A percentile compares a stretch with the other conserved stretches of the same genome.
Conservation (phyloP, 1,139 yeast species). For the Magnusiomyces sp. region DNA sequence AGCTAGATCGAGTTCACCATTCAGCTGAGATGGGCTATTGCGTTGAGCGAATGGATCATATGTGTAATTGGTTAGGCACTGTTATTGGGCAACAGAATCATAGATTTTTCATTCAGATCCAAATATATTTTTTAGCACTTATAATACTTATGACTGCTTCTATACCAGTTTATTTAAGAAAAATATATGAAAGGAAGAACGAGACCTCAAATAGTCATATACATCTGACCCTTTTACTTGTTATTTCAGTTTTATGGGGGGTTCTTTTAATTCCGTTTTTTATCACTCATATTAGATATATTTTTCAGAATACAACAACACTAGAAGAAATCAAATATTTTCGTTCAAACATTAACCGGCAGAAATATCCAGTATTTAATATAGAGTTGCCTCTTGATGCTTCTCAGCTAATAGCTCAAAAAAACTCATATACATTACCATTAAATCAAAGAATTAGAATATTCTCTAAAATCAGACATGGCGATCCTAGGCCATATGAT, state of each 20-base stretch:
- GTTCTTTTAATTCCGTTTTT: conserved; percentile 25
- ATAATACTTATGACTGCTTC: conserved; percentile 32
- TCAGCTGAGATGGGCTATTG: conserved; percentile 64
- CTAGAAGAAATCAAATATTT: conserved; percentile 28
- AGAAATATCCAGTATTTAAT: conserved; percentile 28
- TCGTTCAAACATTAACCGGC: conserved; percentile 18
- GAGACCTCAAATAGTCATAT: too few species aligned
- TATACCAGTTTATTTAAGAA: conserved; percentile 24
- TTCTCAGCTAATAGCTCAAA: too few species aligned
- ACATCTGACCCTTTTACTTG: conserved; percentile 29
- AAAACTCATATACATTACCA: too few species aligned
- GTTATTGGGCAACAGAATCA: conserved; percentile 78
- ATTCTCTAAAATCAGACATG: conserved; percentile 7
- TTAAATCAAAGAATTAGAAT: too few species aligned
- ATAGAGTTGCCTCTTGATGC: conserved; percentile 14
- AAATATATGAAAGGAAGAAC: not conserved
- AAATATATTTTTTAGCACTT: conserved; percentile 44
- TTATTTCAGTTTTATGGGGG: conserved; percentile 23
- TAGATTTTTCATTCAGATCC: conserved; percentile 66
- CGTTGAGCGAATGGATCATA: conserved; percentile 58
- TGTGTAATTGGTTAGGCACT: conserved; percentile 87
- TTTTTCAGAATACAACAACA: conserved; percentile 28
- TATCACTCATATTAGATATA: conserved; percentile 26
- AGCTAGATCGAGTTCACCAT: conserved; percentile 85
- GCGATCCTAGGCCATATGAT: conserved; percentile 25